Base-by-base conservation (phyloP, 2,329 filamentous ascomycete species). In the Fusarium paranaense region DNA sequence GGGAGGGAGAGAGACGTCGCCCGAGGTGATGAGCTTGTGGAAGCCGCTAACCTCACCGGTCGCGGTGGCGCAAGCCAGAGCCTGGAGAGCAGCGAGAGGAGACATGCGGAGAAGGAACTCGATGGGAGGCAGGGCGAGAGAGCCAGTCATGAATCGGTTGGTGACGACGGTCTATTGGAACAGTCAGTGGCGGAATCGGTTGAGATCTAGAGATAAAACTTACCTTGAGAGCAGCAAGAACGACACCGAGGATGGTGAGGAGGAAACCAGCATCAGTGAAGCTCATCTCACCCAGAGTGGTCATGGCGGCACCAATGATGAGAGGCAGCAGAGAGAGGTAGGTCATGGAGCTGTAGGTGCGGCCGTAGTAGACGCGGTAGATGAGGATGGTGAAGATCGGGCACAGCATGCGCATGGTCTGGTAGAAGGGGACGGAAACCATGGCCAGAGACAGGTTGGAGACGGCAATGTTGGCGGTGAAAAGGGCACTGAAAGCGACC, bases 351-450 rank as follows among this genome's bases (percentile, higher is more conserved):
- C 87, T 85, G 80, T 91, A 92, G 20, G 84, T 86, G 63, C 89
- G 87, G 69, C 83, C 80, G 79, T 89, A 91, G 78, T 86, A 86
- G 60, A 89, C 77, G 61, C 88, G 87, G 83, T 90, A 91, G 79
- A 92, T 90, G 71, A 90, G 80, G 65, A 91, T 88, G 62, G 90
- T 90, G 79, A 91, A 90, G 76, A 91, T 86, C 32, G 90, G 90
- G 69, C 86, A 89, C 22, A 89, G 88, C 69, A 90, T 90, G 72
- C 90, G 87, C 80, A 91, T 87, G 67, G 90, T 89, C 80, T 92
- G 90, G 80, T 91, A 90, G 81, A 92, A 92, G 3, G 90, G 88
- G n/a, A 92, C 88, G 1, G 90, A 91, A 40, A 90, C 89, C 86
- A 90, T 86, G 69, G 83, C 84, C 40, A 91, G 84, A n/a, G 89